phyloP scores from a whole-genome alignment of 306 rosid species.

The Lathyrus sativus region DNA sequence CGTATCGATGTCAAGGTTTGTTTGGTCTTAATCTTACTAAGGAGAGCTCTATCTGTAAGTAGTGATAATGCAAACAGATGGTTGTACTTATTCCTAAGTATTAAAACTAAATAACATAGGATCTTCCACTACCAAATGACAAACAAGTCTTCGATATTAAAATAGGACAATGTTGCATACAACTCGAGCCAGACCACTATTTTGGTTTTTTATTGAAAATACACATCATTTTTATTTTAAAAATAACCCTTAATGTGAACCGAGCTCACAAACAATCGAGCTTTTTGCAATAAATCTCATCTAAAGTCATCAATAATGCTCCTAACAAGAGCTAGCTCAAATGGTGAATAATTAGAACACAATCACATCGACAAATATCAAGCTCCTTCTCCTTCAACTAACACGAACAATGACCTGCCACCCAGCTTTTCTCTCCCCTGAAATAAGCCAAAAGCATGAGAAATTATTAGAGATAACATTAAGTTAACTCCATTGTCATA shows the following conservation, averaged over 20 bases:
- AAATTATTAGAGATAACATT: no score
- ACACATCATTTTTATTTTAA: not conserved
- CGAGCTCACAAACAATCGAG: constrained; percentile 14
- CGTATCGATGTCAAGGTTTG: not conserved
- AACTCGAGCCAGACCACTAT: constrained; percentile 12
- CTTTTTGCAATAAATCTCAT: constrained; percentile 33
- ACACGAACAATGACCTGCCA: constrained; percentile 70
- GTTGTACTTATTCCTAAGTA: no score
- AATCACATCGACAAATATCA: constrained; percentile 39
- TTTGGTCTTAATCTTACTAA: not conserved
- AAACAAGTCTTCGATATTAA: constrained; percentile 30
- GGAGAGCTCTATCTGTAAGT: not conserved
- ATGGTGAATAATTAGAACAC: constrained; percentile 34
- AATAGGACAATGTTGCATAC: constrained; percentile 20
- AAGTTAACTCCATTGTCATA: constrained; percentile 1
- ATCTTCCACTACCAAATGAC: constrained; percentile 35
- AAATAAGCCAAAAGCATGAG: constrained; percentile 37
- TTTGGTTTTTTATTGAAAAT: constrained; percentile 13
- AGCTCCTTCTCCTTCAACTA: constrained; percentile 55
- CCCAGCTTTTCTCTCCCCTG: constrained; percentile 87
- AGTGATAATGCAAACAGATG: no score
- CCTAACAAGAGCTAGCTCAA: constrained; percentile 36
- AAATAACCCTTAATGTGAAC: constrained; percentile 15
- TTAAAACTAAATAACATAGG: not conserved
- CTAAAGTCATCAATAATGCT: constrained; percentile 40